These are phyloP conservation scores for Eleusine coracana DNA, from an alignment of 176 grass and related monocot species.

Conservation along the genomic window DNA sequence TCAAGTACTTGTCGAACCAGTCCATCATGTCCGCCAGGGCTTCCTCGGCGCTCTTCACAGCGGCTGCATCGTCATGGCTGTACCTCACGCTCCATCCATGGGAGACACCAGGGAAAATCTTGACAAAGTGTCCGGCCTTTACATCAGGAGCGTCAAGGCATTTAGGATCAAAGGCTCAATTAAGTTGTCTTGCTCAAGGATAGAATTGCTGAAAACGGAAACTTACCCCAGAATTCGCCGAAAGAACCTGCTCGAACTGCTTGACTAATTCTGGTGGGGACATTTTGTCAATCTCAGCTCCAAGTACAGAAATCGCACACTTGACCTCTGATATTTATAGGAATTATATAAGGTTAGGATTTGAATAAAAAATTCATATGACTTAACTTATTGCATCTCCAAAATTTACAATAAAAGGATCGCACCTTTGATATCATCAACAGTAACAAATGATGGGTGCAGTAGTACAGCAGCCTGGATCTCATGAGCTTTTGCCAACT, in stretches of 20 bases:
- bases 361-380: background rate
- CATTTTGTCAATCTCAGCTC: slow-evolving; percentile 62
- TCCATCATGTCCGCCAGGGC: slow-evolving; percentile 43
- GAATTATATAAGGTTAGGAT: background rate
- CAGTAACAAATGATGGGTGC: slow-evolving; percentile 65
- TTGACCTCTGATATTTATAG: slow-evolving; percentile 54
- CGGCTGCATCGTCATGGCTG: slow-evolving; percentile 41
- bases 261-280: slow-evolving; percentile 68
- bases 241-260: slow-evolving; percentile 67
- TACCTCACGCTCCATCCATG: slow-evolving; percentile 73
- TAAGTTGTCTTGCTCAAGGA: background rate
- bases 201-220: slow-evolving; percentile 3
- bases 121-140: background rate
- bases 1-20: slow-evolving; percentile 67
- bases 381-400: slow-evolving; percentile 4
- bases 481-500: slow-evolving; percentile 69
- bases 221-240: slow-evolving; percentile 60
- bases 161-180: background rate
- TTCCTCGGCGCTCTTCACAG: slow-evolving; percentile 63
- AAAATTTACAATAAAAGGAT: slow-evolving; percentile 13
- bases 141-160: background rate
- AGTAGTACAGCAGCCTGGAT: slow-evolving; percentile 70
- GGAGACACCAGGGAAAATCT: background rate
- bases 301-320: slow-evolving; percentile 70
- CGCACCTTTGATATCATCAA: slow-evolving; percentile 79